These are phyloP conservation scores for Rhodamnia argentea DNA, from an alignment of 345 rosid genomes.

Conservation along the genomic window DNA sequence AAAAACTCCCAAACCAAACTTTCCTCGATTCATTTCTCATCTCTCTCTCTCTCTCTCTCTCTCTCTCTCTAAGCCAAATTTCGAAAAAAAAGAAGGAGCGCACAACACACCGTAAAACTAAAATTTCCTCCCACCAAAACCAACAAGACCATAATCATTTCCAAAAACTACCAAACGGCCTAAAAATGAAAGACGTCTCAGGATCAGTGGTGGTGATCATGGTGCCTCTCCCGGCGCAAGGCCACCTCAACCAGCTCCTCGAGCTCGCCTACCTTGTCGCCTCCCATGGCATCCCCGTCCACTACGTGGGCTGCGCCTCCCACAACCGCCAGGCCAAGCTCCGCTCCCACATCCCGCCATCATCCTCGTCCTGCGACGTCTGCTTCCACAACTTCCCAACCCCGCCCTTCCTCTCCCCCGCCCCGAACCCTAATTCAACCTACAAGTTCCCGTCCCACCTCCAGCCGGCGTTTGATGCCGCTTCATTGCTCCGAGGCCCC, in stretches of 20 bases:
- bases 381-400: constrained; percentile 8
- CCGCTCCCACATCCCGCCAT: neutral
- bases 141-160: neutral
- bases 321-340: constrained; percentile 9
- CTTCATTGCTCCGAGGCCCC: constrained; percentile 6
- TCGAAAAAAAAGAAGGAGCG: neutral
- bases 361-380: neutral
- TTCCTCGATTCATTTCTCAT: neutral
- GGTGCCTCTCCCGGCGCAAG: constrained; percentile 15
- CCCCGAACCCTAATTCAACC: constrained; percentile 9
- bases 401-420: constrained; percentile 11
- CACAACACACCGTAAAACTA: neutral
- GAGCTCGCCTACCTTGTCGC: constrained; percentile 6
- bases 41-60: neutral
- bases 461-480: neutral
- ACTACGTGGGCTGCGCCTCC: constrained; percentile 5
- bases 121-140: neutral
- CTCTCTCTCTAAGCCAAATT: neutral
- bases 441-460: constrained; percentile 11
- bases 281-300: constrained; percentile 13
- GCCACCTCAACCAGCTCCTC: constrained; percentile 16
- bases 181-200: neutral
- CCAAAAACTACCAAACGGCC: neutral
- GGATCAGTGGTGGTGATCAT: neutral
- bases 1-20: neutral